phyloP scores from a whole-genome alignment of 805 yeast species.

The Pichia nakasei region DNA sequence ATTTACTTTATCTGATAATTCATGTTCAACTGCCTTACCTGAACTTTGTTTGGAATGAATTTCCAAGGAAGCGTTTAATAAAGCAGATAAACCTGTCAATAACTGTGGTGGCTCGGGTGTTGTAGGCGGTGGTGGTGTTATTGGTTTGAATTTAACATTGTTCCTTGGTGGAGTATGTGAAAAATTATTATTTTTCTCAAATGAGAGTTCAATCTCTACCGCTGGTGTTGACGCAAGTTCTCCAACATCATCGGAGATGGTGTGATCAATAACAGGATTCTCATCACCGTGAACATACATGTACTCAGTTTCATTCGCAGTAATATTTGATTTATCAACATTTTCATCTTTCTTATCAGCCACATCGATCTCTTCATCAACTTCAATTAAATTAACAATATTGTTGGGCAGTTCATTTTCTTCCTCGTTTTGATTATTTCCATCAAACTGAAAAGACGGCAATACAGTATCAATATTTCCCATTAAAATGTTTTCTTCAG shows the following conservation, averaged over 20 bases:
- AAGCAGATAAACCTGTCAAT: background rate
- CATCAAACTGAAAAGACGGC: too few species aligned
- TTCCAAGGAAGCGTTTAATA: slow-evolving; percentile 4
- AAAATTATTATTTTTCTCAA: background rate
- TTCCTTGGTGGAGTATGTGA: background rate
- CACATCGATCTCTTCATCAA: too few species aligned
- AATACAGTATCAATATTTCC: too few species aligned
- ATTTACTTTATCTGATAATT: slow-evolving; percentile 4
- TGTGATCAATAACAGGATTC: background rate
- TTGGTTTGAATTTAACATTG: slow-evolving; percentile 5
- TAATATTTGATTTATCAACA: background rate
- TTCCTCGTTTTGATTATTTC: too few species aligned
- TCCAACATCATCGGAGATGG: background rate
- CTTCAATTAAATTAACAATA: too few species aligned
- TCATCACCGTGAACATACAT: background rate
- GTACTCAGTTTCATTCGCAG: background rate
- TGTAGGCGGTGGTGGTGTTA: slow-evolving; percentile 14
- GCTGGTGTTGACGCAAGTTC: slow-evolving; percentile 4
- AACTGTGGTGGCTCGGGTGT: slow-evolving; percentile 21
- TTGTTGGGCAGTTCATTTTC: too few species aligned
- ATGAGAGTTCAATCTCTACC: background rate
- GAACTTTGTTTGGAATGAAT: slow-evolving; percentile 3
- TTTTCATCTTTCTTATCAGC: background rate
- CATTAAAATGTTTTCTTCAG: too few species aligned
- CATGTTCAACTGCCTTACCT: slow-evolving; percentile 8